These are phyloP conservation scores for Naegleria fowleri DNA, from an alignment of 208 protist genomes.

Conservation along the genomic window DNA sequence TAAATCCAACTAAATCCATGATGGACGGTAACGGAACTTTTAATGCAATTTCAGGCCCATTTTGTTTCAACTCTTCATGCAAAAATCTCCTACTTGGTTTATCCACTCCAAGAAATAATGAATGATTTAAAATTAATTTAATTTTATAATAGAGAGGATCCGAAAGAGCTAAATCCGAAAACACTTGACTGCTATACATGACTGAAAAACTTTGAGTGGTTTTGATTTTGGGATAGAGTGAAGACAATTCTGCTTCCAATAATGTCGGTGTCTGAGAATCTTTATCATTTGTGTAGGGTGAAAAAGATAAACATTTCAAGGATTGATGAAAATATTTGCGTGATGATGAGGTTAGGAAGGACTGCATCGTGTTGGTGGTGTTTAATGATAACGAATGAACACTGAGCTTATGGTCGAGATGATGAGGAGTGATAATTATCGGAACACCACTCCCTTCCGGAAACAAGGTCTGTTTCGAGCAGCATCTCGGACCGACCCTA, in stretches of 20 bases:
- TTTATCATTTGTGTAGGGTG: too few relatives aligned
- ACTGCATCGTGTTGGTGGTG: too few relatives aligned
- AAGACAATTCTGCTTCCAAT: not conserved
- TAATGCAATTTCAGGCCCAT: too few relatives aligned
- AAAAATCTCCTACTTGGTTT: not conserved
- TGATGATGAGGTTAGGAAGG: too few relatives aligned
- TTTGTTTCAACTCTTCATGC: not conserved
- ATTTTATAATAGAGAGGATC: not conserved
- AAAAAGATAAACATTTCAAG: too few relatives aligned
- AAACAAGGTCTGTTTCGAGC: too few relatives aligned
- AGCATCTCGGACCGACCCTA: too few relatives aligned
- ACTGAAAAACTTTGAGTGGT: not conserved
- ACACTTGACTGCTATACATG: not conserved
- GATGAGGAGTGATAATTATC: too few relatives aligned
- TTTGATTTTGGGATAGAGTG: not conserved
- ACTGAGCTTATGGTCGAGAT: too few relatives aligned
- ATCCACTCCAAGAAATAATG: not conserved
- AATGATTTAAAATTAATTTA: not conserved
- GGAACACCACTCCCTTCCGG: too few relatives aligned
- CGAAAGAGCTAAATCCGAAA: not conserved
- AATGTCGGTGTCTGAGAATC: not conserved
- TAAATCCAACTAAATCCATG: not conserved
- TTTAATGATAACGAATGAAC: too few relatives aligned
- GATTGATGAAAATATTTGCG: too few relatives aligned
- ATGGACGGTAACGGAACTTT: not conserved